Evolutionary conservation across 495 filamentous ascomycete species (phyloP), one percentile per base, ranked within the genome.

Genomic region (Cladorrhinum samala): DNA sequence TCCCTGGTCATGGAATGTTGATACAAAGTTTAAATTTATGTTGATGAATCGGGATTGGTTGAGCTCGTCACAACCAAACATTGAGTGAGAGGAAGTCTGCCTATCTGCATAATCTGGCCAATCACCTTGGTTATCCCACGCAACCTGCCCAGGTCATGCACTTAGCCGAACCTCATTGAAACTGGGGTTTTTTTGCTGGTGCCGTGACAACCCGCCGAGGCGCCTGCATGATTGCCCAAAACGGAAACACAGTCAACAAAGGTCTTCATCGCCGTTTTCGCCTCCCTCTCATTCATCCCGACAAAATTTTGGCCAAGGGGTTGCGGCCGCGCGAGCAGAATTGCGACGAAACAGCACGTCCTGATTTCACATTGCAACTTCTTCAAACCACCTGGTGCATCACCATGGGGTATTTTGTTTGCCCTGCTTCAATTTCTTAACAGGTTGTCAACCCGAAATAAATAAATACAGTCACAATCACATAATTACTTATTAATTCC

Each of bases 191-290:
- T 41, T 17, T 17, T 18, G 39, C 16, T 25, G 44, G 39, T 30
- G 20, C 52, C 52, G 42, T 59, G 53, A 52, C 61, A 64, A 60
- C 59, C 46, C 43, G 17, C 20, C 16, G 11, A 14, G 23, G 17
- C 13, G 18, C 23, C 17, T 19, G 42, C 46, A 20, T 18, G 2
- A 9, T 2, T 4, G n/a, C 25, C 64, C 58, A 7, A 57, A 64
- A 60, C 18, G 21, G 62, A 57, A 51, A 64, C 16, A 38, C 56
- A 41, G 58, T 67, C 64, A 69, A 69, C 62, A 69, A 59, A 57
- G 23, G 46, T 9, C 30, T 17, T 18, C 42, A 18, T 52, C 36
- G 17, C 53, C 54, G 18, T 33, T 50, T 41, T 42, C 21, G 40
- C 17, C 13, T 16, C 30, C 27, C 33, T 41, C n/a, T n/a, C 46